These are phyloP conservation scores for Tieghemiomyces parasiticus DNA, from an alignment of 192 early-diverging fungal species.

Conservation along the genomic window DNA sequence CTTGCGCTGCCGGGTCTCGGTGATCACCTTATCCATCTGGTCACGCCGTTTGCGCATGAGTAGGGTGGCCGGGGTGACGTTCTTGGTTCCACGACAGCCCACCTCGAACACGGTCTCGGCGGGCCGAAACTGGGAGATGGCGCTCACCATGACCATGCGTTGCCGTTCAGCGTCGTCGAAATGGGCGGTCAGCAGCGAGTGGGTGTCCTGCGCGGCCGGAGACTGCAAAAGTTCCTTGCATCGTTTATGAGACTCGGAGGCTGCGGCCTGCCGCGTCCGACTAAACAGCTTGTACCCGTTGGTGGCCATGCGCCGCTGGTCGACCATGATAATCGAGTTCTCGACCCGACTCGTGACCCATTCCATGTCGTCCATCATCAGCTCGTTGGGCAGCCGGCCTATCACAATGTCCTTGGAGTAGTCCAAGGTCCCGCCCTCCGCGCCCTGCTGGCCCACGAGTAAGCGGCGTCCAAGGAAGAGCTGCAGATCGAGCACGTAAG, in stretches of 20 bases:
- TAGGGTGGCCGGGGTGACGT: constrained; percentile 43
- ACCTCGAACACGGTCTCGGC: constrained; percentile 91
- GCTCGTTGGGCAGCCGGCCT: constrained; percentile 55
- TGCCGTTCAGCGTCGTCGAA: constrained; percentile 40
- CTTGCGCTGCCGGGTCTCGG: constrained; percentile 13
- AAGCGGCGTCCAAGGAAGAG: constrained; percentile 73
- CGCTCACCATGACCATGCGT: constrained; percentile 51
- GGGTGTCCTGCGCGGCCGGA: constrained; percentile 47
- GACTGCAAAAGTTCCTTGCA: constrained; percentile 66
- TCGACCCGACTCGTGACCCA: constrained; percentile 47
- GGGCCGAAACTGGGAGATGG: constrained; percentile 70
- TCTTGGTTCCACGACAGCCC: constrained; percentile 67
- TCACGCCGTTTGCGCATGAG: constrained; percentile 49
- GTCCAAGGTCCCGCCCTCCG: constrained; percentile 21
- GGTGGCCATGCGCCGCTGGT: constrained; percentile 41
- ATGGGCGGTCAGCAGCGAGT: constrained; percentile 48
- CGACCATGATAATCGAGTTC: constrained; percentile 45
- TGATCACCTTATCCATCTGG: constrained; percentile 24
- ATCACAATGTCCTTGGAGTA: constrained; percentile 70
- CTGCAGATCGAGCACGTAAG: constrained; percentile 86
- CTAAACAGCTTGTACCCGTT: constrained; percentile 82
- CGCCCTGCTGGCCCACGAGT: constrained; percentile 19
- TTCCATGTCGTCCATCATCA: constrained; percentile 56
- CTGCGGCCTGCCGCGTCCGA: constrained; percentile 66
- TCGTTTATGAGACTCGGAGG: constrained; percentile 71